These are phyloP conservation scores for Nothophytophthora sp. DNA, from an alignment of 352 stramenopile species.

Conservation along the genomic window DNA sequence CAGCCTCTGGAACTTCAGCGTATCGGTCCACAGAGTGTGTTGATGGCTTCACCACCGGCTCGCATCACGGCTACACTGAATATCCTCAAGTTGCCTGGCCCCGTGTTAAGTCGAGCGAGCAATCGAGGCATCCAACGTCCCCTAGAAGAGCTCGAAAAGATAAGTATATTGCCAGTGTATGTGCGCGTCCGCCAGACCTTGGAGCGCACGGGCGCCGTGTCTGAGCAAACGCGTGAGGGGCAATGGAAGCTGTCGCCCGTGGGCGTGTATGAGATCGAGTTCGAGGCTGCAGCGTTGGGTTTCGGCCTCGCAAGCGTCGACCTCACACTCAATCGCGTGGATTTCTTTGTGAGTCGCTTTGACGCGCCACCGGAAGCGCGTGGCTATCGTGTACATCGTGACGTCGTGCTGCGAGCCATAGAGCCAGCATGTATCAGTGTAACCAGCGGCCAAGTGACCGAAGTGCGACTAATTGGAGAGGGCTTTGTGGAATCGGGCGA, in stretches of 20 bases:
- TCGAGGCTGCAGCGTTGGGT: slow-evolving; percentile 53
- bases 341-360: slow-evolving; percentile 49
- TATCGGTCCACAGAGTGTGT: slow-evolving; percentile 56
- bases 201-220: slow-evolving; percentile 47
- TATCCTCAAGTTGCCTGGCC: slow-evolving; percentile 46
- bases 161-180: slow-evolving; percentile 52
- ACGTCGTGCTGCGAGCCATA: slow-evolving; percentile 40
- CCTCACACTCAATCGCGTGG: slow-evolving; percentile 49
- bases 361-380: slow-evolving; percentile 34
- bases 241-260: slow-evolving; percentile 56
- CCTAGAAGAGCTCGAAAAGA: slow-evolving; percentile 31
- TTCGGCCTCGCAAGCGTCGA: slow-evolving; percentile 53
- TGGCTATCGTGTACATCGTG: slow-evolving; percentile 52
- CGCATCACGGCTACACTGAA: slow-evolving; percentile 51
- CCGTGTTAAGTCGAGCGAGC: slow-evolving; percentile 7
- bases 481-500: slow-evolving; percentile 69
- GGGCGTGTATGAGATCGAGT: slow-evolving; percentile 63
- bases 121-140: slow-evolving; percentile 2
- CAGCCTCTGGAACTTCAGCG: slow-evolving; percentile 49
- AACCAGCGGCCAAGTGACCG: slow-evolving; percentile 51
- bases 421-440: slow-evolving; percentile 66
- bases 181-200: slow-evolving; percentile 54
- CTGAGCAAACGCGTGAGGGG: slow-evolving; percentile 49
- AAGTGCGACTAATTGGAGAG: slow-evolving; percentile 54
- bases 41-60: slow-evolving; percentile 47